These are phyloP conservation scores for Beauveria sp. DNA, from an alignment of 2,329 filamentous ascomycete genomes.

Conservation along the genomic window DNA sequence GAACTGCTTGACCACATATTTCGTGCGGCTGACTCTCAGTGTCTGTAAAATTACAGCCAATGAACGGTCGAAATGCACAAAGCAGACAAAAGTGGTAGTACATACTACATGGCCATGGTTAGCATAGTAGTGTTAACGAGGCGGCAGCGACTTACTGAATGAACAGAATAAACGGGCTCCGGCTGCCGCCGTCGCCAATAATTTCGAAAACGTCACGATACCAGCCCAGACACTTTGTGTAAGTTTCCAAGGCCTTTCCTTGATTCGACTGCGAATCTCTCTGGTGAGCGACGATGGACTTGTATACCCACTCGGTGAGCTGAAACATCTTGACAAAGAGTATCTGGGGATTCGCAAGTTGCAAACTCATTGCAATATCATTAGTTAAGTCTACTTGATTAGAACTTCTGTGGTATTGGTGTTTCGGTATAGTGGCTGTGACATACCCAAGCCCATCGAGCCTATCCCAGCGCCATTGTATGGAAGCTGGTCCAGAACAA, in stretches of 20 bases:
- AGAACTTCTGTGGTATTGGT: neutral
- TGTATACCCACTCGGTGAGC: constrained; percentile 15
- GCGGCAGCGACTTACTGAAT: constrained; percentile 12
- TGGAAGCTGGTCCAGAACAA: neutral
- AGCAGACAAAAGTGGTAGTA: constrained; percentile 16
- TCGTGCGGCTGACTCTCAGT: constrained; percentile 7
- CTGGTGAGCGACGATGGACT: neutral
- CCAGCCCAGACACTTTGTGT: constrained; percentile 16
- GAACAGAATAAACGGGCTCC: constrained; percentile 14
- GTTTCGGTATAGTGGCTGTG: neutral
- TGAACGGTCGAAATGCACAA: constrained; percentile 13
- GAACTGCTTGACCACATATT: neutral
- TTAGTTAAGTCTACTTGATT: neutral
- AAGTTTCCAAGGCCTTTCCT: constrained; percentile 1
- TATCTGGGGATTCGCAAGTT: neutral
- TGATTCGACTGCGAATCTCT: neutral
- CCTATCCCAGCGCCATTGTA: neutral
- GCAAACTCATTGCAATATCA: neutral
- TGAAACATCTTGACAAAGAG: constrained; percentile 14
- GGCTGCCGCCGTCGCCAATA: neutral
- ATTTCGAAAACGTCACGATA: constrained; percentile 14
- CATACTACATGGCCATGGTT: constrained; percentile 9
- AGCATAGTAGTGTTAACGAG: neutral
- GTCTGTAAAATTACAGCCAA: neutral
- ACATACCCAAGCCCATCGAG: neutral